phyloP scores from a whole-genome alignment of 768 basidiomycete genomes.

The Boletus pseudopeckii region DNA sequence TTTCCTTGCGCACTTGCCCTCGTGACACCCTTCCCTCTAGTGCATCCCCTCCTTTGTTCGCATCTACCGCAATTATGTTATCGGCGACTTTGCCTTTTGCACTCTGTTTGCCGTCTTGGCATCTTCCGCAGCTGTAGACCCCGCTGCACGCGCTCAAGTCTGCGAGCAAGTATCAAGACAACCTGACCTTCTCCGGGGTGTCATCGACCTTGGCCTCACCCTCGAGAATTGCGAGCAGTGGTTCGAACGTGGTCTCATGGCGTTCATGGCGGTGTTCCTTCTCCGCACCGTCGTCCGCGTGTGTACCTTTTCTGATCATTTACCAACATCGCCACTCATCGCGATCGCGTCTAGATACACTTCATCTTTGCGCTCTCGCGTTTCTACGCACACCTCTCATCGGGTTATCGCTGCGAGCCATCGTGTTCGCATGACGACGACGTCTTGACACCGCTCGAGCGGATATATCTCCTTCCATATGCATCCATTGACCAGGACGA shows the following conservation, averaged over 20 bases:
- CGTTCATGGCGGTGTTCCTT: slow-evolving; percentile 53
- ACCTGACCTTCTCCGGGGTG: slow-evolving; percentile 67
- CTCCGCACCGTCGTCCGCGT: slow-evolving; percentile 66
- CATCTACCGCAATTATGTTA: slow-evolving; percentile 78
- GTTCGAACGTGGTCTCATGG: slow-evolving; percentile 65
- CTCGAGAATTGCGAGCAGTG: slow-evolving; percentile 80
- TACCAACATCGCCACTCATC: background rate
- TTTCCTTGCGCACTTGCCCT: background rate
- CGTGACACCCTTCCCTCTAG: slow-evolving; percentile 34
- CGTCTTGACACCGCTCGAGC: slow-evolving; percentile 41
- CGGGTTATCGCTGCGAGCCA: slow-evolving; percentile 29
- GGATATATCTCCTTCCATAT: slow-evolving; percentile 59
- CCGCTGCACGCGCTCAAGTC: slow-evolving; percentile 51
- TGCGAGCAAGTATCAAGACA: slow-evolving; percentile 77
- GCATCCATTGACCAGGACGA: slow-evolving; percentile 13
- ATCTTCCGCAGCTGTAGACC: slow-evolving; percentile 57
- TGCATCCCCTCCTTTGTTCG: slow-evolving; percentile 62
- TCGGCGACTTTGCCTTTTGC: slow-evolving; percentile 74
- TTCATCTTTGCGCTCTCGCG: slow-evolving; percentile 71
- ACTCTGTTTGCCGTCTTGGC: slow-evolving; percentile 53
- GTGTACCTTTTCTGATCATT: slow-evolving; percentile 27
- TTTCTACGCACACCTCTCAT: slow-evolving; percentile 55
- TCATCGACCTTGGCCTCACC: slow-evolving; percentile 69
- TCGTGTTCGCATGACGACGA: slow-evolving; percentile 16
- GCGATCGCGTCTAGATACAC: slow-evolving; percentile 51